These are phyloP conservation scores for Dioszegia crocea DNA, from an alignment of 768 basidiomycete species.

Conservation along the genomic window DNA sequence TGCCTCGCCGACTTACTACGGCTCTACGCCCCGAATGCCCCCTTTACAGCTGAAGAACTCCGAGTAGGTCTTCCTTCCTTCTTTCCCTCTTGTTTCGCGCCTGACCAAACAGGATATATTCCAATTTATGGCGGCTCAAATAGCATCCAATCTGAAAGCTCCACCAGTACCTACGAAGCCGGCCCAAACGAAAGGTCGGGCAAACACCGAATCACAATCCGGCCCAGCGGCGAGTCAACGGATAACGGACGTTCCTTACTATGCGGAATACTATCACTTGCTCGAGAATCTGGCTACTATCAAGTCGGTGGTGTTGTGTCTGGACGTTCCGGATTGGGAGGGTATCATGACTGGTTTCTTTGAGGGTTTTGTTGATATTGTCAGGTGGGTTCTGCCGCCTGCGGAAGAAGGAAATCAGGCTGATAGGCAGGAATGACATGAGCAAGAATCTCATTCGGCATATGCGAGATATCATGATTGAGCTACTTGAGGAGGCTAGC, in stretches of 20 bases:
- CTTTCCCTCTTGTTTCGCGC: not conserved
- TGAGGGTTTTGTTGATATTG: constrained; percentile 72
- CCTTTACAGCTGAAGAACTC: constrained; percentile 81
- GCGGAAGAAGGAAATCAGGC: not conserved
- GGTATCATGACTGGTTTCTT: constrained; percentile 75
- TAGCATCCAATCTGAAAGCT: constrained; percentile 56
- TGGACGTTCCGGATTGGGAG: constrained; percentile 82
- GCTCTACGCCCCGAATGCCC: constrained; percentile 93
- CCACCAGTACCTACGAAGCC: constrained; percentile 13
- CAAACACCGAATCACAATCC: constrained; percentile 18
- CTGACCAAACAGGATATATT: constrained; percentile 71
- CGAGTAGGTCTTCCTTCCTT: constrained; percentile 42
- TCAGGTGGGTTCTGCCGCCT: constrained; percentile 53
- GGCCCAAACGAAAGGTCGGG: constrained; percentile 23
- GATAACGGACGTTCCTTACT: constrained; percentile 70
- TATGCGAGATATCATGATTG: constrained; percentile 73
- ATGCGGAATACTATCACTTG: constrained; percentile 90
- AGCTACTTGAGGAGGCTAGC: constrained; percentile 80
- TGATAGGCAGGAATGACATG: constrained; percentile 31
- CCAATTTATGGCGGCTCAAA: constrained; percentile 88
- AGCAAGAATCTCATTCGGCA: constrained; percentile 55
- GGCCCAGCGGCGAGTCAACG: constrained; percentile 16
- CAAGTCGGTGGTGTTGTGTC: constrained; percentile 88
- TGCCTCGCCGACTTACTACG: constrained; percentile 90
- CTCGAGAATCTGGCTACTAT: constrained; percentile 88